Base-by-base conservation (phyloP, 2,329 filamentous ascomycete genomes). In the Trichoderma endophyticum region DNA sequence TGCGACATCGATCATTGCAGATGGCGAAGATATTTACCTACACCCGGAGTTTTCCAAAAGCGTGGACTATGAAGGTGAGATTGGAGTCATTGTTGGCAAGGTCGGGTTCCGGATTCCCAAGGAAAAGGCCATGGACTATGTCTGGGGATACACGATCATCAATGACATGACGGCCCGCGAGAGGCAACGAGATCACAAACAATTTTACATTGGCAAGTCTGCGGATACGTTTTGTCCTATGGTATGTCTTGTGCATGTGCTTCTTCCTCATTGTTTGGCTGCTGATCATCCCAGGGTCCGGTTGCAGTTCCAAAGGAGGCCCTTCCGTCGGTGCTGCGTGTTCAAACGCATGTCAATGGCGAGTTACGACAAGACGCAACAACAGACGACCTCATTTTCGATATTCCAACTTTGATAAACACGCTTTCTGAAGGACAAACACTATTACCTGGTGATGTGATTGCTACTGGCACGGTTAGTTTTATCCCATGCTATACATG, bases 91-190 rank as follows among this genome's bases (percentile, higher is more conserved):
- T 26, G 39, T 70, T 26, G 67, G 67, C 15, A 70, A 70, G 30
- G 21, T 15, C 3, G 67, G 67, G 43, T 70, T 70, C 57, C 67
- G 57, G 57, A 70, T 70, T 30, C 21, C 67, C 8, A 70, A 62
- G 11, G 67, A 62, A 34, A 62, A 36, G 39, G 67, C 67, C 15
- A 54, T 70, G 67, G 67, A 70, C 8, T 39, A 70, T 36, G 67
- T 70, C 2, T 70, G 67, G 67, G 67, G 67, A 36, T 70, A 70
- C 30, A 70, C 67, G 8, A 62, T 70, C 15, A 70, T 70, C 28
- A 70, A 70, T n/a, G 67, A 70, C 43, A 54, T 70, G 56, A 70
- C 67, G 26, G 67, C 67, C 3, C 39, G 67, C 2, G 67, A 70
- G 39, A 62, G 57, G 15, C 67, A 70, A 9, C 43, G 67, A 62